Conservation (phyloP, 1,139 yeast genomes). For the Groenewaldozyma auringiensis region DNA sequence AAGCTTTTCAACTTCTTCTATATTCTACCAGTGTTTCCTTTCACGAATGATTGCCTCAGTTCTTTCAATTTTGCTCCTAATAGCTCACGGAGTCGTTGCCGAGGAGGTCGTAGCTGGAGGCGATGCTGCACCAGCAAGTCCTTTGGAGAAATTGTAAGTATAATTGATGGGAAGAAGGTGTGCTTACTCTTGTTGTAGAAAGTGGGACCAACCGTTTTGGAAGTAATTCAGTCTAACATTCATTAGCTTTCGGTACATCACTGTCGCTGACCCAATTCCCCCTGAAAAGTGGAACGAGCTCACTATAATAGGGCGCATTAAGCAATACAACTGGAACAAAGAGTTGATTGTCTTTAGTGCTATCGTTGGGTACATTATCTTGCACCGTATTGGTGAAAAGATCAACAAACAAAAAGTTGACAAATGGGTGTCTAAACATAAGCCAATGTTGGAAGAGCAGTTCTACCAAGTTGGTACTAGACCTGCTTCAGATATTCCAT, state of each 20-base stretch:
- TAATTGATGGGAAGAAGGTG: background rate
- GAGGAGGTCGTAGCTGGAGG: background rate
- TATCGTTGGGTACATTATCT: slow-evolving; percentile 34
- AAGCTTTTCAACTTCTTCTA: background rate
- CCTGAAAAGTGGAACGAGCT: slow-evolving; percentile 29
- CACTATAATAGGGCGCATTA: slow-evolving; percentile 31
- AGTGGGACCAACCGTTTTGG: background rate
- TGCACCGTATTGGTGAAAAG: slow-evolving; percentile 47
- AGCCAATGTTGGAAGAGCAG: slow-evolving; percentile 49
- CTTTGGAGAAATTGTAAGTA: slow-evolving; percentile 7
- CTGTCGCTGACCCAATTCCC: slow-evolving; percentile 8
- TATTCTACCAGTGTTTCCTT: background rate
- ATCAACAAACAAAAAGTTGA: slow-evolving; percentile 52
- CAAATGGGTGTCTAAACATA: slow-evolving; percentile 41
- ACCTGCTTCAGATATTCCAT: background rate
- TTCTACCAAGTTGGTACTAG: slow-evolving; percentile 76
- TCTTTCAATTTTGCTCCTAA: background rate
- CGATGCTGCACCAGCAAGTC: background rate
- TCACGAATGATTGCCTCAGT: background rate
- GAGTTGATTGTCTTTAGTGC: slow-evolving; percentile 54
- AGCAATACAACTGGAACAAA: slow-evolving; percentile 62
- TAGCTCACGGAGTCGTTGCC: background rate
- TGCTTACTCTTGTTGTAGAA: background rate
- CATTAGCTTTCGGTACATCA: background rate
- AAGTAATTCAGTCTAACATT: slow-evolving; percentile 1